Conservation (phyloP, 805 yeast genomes). For the Ogataea ganodermae region DNA sequence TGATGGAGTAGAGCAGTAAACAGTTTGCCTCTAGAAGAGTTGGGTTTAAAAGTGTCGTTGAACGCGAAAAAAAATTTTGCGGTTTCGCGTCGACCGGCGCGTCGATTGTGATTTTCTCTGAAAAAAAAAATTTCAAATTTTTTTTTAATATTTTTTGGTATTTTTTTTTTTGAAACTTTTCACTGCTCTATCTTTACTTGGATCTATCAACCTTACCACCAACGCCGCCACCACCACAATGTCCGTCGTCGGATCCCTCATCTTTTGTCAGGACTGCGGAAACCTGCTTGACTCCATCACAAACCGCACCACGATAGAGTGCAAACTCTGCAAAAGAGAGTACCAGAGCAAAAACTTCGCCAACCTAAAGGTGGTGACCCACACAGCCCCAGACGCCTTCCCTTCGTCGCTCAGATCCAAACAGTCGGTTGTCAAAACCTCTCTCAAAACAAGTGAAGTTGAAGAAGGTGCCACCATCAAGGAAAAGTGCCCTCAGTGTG, state of each 20-base stretch:
- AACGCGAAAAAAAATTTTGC: slow-evolving; percentile 21
- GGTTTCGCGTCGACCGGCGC: slow-evolving; percentile 3
- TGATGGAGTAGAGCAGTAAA: not conserved
- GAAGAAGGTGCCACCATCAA: slow-evolving; percentile 96
- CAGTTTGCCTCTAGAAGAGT: not conserved
- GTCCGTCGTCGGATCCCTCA: slow-evolving; percentile 95
- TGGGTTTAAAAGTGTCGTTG: not conserved
- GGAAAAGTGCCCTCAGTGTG: slow-evolving; percentile 98
- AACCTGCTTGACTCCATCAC: slow-evolving; percentile 75
- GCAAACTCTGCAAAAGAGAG: slow-evolving; percentile 50
- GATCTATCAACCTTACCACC: not conserved
- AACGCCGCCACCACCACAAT: slow-evolving; percentile 38
- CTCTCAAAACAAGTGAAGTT: slow-evolving; percentile 70
- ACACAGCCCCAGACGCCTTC: slow-evolving; percentile 89
- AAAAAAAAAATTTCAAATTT: slow-evolving; percentile 7
- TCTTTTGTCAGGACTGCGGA: slow-evolving; percentile 93
- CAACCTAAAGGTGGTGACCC: slow-evolving; percentile 81
- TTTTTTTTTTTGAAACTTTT: too few species aligned
- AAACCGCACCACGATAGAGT: slow-evolving; percentile 50
- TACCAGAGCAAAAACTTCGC: slow-evolving; percentile 57
- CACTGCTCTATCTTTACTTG: too few species aligned
- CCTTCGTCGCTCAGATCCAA: slow-evolving; percentile 82
- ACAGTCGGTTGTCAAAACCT: slow-evolving; percentile 87
- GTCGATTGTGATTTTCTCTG: not conserved
- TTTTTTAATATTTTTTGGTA: not conserved